Evolutionary conservation across 352 stramenopile genomes (phyloP), one percentile per base, ranked within the genome.

Genomic region (Phytophthora citrophthora): DNA sequence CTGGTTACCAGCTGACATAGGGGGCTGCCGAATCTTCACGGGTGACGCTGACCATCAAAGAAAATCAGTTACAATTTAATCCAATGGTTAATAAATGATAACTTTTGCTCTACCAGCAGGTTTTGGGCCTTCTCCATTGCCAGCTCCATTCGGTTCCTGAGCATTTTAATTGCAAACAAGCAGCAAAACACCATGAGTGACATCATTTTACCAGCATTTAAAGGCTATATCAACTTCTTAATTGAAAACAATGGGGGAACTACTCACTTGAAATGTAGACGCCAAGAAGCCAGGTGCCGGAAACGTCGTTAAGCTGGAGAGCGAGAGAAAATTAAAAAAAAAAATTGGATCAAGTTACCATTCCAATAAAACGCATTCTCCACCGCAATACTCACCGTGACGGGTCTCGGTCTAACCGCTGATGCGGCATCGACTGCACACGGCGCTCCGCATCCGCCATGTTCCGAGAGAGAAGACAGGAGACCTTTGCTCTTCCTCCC

Each of bases 231-330:
- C 29, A 41, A 9, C n/a, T 13, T 27, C 5, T 39, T 9, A 12
- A 20, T 20, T 16, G 5, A 11, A 38, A 31, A 29, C 5, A 13
- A 52, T 48, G 24, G 2, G 39, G 12, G 2, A 12, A 24, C 11
- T 16, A 13, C 39, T 23, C 31, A 86, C 81, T 64, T 88, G 75
- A 52, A 85, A 75, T 1, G 78, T 73, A 12, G 80, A 81, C 7
- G 79, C 55, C 55, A 82, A 74, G 53, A 77, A 88, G 0, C 82
- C 82, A 5, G 82, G 82, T 54, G 88, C 70, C 13, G 82, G 82
- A 53, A 91, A 91, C 47, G 77, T 89, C 53, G 82, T 91, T 47
- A 91, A 76, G 3, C 82, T 89, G 64, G 47, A 31, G 10, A 34
- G 18, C 10, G 23, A 50, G 5, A 16, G 41, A 44, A n/a, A 38